Conservation (phyloP, 805 yeast species). For the Metschnikowia matae region DNA sequence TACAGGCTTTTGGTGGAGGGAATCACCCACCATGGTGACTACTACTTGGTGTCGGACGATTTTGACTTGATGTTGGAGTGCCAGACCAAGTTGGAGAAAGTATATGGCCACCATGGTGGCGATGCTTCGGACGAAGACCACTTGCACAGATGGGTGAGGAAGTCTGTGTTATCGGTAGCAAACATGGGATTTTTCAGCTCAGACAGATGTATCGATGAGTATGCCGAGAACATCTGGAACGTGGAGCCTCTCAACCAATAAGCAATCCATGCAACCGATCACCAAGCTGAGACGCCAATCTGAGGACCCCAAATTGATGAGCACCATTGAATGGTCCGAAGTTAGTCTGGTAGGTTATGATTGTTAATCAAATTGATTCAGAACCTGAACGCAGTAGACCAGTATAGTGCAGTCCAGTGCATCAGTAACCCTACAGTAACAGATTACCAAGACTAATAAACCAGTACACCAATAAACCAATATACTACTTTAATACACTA, state of each 20-base stretch:
- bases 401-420: too few species aligned
- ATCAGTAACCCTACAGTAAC: too few species aligned
- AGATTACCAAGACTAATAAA: too few species aligned
- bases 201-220: conserved; percentile 88
- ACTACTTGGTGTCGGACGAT: conserved; percentile 84
- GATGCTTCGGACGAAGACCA: conserved; percentile 46
- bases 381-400: too few species aligned
- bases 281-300: too few species aligned
- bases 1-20: conserved; percentile 66
- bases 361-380: too few species aligned
- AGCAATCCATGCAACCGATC: background rate
- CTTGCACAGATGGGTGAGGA: conserved; percentile 67
- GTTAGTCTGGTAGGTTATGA: too few species aligned
- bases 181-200: conserved; percentile 91
- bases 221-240: conserved; percentile 91
- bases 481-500: too few species aligned
- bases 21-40: conserved; percentile 71
- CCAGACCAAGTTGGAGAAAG: conserved; percentile 70
- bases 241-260: conserved; percentile 58
- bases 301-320: too few species aligned
- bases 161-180: conserved; percentile 75
- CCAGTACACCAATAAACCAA: too few species aligned
- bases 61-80: conserved; percentile 84
- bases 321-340: too few species aligned
- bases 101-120: conserved; percentile 48